phyloP scores from a whole-genome alignment of 768 basidiomycete genomes.

The Russula sp. region DNA sequence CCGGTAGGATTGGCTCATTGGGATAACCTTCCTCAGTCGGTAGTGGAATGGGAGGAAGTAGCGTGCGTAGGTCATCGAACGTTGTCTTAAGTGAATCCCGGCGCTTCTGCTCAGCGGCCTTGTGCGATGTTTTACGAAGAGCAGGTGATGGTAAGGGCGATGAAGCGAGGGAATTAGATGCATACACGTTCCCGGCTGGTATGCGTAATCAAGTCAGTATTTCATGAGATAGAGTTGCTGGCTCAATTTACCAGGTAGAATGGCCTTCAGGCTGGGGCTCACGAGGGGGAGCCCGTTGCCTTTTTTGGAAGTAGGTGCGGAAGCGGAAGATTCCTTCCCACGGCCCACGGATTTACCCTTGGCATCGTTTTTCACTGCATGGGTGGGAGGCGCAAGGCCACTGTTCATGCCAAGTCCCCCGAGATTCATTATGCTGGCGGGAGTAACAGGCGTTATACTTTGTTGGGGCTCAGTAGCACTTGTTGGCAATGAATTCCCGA shows the following conservation, averaged over 20 bases:
- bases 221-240: conserved; percentile 5
- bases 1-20: conserved; percentile 74
- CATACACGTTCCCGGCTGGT: conserved; percentile 33
- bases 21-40: conserved; percentile 67
- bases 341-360: conserved; percentile 17
- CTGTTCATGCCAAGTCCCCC: conserved; percentile 53
- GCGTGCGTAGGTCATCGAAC: conserved; percentile 73
- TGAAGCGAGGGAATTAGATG: conserved; percentile 28
- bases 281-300: conserved; percentile 31
- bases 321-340: conserved; percentile 15
- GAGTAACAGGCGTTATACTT: conserved; percentile 73
- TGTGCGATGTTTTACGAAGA: conserved; percentile 78
- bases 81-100: conserved; percentile 94
- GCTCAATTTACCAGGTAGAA: conserved; percentile 57
- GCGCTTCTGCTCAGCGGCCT: conserved; percentile 95
- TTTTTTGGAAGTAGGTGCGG: conserved; percentile 27
- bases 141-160: conserved; percentile 31
- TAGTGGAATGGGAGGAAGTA: conserved; percentile 85
- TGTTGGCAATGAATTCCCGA: conserved; percentile 4
- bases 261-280: conserved; percentile 60
- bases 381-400: conserved; percentile 33
- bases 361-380: conserved; percentile 24
- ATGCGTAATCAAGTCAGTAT: conserved; percentile 7
- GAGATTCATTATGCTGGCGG: conserved; percentile 90
- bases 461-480: conserved; percentile 24